These are phyloP conservation scores for Cryphonectria carpinicola DNA, from an alignment of 2,329 filamentous ascomycete species.

Conservation along the genomic window DNA sequence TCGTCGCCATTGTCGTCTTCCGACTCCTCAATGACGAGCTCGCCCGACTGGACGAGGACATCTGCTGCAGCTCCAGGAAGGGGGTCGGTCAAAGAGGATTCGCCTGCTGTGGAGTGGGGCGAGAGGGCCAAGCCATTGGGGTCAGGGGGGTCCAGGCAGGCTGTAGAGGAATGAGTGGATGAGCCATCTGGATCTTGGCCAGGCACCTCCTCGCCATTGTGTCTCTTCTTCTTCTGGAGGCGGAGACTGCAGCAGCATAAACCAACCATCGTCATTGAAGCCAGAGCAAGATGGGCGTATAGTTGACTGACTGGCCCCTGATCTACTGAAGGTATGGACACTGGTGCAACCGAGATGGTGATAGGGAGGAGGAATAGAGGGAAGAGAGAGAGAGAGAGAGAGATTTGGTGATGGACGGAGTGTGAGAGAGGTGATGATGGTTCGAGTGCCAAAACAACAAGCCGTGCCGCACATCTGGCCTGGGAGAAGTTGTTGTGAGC, in stretches of 20 bases:
- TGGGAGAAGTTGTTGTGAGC: not conserved
- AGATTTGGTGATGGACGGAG: not conserved
- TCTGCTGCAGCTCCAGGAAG: conserved; percentile 30
- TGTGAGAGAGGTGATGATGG: not conserved
- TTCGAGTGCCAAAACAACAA: not conserved
- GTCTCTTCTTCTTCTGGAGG: conserved; percentile 25
- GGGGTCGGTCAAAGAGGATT: conserved; percentile 31
- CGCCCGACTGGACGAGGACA: conserved; percentile 34
- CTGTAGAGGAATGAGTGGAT: conserved; percentile 31
- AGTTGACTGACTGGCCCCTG: not conserved
- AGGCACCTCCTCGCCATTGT: conserved; percentile 11
- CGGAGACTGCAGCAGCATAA: conserved; percentile 41
- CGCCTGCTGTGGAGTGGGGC: conserved; percentile 26
- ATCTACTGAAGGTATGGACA: not conserved
- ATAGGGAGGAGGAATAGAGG: not conserved
- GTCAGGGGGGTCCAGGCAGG: conserved; percentile 30
- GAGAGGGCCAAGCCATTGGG: conserved; percentile 28
- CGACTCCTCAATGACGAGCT: conserved; percentile 44
- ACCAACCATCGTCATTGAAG: conserved; percentile 36
- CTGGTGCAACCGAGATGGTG: not conserved
- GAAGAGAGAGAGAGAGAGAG: not conserved
- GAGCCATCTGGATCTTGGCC: conserved; percentile 11
- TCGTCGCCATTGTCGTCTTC: conserved; percentile 49
- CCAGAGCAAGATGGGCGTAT: not conserved
- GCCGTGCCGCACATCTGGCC: not conserved